phyloP scores from a whole-genome alignment of 2,329 filamentous ascomycete genomes.

The Colletotrichum scovillei region DNA sequence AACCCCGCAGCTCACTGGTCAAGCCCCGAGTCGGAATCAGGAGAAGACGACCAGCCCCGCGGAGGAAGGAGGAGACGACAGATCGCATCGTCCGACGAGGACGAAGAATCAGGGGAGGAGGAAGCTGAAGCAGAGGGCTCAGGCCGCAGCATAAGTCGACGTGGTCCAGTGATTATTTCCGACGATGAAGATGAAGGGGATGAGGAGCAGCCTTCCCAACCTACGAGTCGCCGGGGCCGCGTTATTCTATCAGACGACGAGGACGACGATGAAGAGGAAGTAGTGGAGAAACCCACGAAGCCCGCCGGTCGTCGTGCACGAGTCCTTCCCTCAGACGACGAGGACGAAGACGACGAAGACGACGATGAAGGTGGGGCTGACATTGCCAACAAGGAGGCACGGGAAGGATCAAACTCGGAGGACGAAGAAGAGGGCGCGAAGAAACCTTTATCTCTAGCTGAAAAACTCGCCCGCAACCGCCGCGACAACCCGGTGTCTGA shows the following conservation, averaged over 20 bases:
- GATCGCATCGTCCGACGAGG: conserved; percentile 36
- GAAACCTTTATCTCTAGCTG: conserved; percentile 9
- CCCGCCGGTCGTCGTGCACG: conserved; percentile 9
- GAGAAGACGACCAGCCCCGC: neutral
- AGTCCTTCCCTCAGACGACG: conserved; percentile 14
- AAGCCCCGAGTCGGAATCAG: conserved; percentile 42
- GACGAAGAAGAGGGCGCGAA: neutral
- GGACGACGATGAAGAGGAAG: conserved; percentile 15
- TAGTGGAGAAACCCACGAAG: neutral
- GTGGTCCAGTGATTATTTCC: conserved; percentile 22
- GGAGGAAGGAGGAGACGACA: conserved; percentile 42
- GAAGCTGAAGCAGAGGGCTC: conserved; percentile 36
- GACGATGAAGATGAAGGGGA: conserved; percentile 38
- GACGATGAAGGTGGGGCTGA: conserved; percentile 31
- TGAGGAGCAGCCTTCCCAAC: conserved; percentile 2
- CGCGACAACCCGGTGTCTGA: conserved; percentile 19
- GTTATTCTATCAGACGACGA: conserved; percentile 40
- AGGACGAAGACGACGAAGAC: conserved; percentile 31
- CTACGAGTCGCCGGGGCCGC: conserved; percentile 34
- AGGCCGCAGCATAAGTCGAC: neutral
- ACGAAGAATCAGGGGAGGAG: conserved; percentile 41
- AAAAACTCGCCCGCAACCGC: conserved; percentile 25
- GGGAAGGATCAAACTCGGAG: neutral
- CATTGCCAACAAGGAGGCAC: neutral
- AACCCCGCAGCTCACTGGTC: conserved; percentile 41